phyloP scores from a whole-genome alignment of 257 asterid species.

The Asclepias syriaca region DNA sequence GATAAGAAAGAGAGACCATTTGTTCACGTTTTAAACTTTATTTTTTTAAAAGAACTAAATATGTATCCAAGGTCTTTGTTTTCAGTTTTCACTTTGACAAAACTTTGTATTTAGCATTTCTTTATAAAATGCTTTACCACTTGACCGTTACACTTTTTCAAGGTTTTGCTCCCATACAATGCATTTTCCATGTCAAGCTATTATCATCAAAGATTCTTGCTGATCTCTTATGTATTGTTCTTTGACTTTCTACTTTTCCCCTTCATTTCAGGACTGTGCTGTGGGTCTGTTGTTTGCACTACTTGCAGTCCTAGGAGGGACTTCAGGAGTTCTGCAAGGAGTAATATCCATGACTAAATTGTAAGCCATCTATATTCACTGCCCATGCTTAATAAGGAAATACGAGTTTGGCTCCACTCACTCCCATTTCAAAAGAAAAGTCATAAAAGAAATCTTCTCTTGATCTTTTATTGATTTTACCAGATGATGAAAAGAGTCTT shows the following conservation, averaged over 20 bases:
- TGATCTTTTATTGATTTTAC: background rate
- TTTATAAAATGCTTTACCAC: background rate
- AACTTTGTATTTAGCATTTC: background rate
- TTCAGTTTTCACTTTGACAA: background rate
- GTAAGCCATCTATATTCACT: constrained; percentile 37
- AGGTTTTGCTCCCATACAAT: background rate
- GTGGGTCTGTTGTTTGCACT: constrained; percentile 95
- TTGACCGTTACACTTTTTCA: background rate
- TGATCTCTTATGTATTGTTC: background rate
- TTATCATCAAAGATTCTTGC: background rate
- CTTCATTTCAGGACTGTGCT: constrained; percentile 81
- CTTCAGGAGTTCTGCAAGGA: too few species aligned
- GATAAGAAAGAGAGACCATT: background rate
- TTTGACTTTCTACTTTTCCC: constrained; percentile 3
- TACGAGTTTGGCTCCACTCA: background rate
- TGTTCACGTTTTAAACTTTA: too few species aligned
- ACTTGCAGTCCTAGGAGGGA: constrained; percentile 98
- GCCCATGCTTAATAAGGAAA: background rate
- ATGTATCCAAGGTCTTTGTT: background rate
- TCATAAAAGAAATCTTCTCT: background rate
- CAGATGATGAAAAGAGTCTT: background rate
- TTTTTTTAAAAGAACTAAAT: too few species aligned
- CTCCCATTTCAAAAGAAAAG: background rate
- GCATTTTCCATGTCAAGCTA: background rate
- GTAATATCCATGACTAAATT: too few species aligned